Conservation (phyloP, 2,329 filamentous ascomycete genomes). For the Akanthomyces dipterigenus region DNA sequence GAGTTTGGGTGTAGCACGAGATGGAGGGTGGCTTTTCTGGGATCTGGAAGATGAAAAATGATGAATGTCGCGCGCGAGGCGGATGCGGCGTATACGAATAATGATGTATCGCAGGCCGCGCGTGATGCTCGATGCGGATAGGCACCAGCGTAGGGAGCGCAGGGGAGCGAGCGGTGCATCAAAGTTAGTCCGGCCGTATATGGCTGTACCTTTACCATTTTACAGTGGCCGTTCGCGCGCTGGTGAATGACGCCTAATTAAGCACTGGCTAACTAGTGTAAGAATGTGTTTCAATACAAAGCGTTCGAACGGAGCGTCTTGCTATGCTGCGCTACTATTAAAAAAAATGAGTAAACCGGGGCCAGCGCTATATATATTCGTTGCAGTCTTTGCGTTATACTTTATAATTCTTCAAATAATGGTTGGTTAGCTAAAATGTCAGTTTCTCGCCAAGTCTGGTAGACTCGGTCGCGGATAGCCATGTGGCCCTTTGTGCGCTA, state of each 20-base stretch:
- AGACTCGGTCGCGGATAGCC: conserved; percentile 24
- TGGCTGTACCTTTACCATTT: neutral
- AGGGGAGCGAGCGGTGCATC: neutral
- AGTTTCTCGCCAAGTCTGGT: conserved; percentile 18
- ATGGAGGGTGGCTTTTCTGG: neutral
- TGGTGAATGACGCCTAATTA: too few relatives aligned
- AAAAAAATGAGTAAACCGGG: neutral
- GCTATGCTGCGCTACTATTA: neutral
- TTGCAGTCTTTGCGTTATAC: neutral
- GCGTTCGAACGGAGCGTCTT: neutral
- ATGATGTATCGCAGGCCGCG: neutral
- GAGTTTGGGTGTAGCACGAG: neutral
- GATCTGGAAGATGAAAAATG: neutral
- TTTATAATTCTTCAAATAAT: conserved; percentile 3
- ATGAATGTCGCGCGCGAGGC: neutral
- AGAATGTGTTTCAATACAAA: too few relatives aligned
- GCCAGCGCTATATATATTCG: neutral
- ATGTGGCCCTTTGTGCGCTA: conserved; percentile 32
- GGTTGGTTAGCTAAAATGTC: neutral
- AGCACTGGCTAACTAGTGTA: too few relatives aligned
- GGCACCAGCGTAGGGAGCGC: neutral
- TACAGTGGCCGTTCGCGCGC: too few relatives aligned
- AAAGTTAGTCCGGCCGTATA: conserved; percentile 11
- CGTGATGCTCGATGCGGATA: neutral
- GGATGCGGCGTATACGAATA: neutral